phyloP scores from a whole-genome alignment of 345 rosid genomes.

The Bruguiera parviflora region DNA sequence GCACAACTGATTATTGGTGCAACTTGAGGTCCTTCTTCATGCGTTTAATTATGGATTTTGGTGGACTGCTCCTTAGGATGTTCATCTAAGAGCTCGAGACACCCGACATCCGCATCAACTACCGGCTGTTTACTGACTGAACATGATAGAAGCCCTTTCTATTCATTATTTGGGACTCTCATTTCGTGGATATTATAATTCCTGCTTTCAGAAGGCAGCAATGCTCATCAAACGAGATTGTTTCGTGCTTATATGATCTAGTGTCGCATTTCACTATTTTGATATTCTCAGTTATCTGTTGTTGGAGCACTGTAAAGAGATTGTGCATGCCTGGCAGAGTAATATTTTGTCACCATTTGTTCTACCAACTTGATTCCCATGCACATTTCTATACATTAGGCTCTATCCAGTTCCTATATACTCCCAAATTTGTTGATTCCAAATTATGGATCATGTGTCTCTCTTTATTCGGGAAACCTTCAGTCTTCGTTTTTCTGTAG shows the following conservation, averaged over 20 bases:
- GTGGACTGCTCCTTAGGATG: background rate
- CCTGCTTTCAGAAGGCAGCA: background rate
- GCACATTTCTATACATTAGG: background rate
- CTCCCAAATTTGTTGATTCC: background rate
- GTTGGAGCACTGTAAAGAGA: background rate
- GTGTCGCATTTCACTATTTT: background rate
- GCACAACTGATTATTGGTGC: background rate
- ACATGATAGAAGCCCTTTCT: no score
- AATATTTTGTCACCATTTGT: background rate
- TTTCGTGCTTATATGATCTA: background rate
- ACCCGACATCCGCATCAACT: background rate
- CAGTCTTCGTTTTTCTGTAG: constrained; percentile 6
- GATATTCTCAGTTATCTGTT: background rate
- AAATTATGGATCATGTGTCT: background rate
- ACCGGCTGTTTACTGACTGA: background rate
- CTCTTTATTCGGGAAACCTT: constrained; percentile 1
- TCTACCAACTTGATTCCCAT: background rate
- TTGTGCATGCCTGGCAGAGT: background rate
- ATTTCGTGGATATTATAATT: no score
- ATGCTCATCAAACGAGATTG: constrained; percentile 2
- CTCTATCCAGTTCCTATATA: background rate
- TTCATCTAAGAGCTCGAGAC: background rate
- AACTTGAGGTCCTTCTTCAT: background rate
- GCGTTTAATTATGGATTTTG: constrained; percentile 3
- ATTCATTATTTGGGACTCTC: no score